phyloP scores from a whole-genome alignment of 2,329 filamentous ascomycete genomes.

The Diaporthe ilicicola region DNA sequence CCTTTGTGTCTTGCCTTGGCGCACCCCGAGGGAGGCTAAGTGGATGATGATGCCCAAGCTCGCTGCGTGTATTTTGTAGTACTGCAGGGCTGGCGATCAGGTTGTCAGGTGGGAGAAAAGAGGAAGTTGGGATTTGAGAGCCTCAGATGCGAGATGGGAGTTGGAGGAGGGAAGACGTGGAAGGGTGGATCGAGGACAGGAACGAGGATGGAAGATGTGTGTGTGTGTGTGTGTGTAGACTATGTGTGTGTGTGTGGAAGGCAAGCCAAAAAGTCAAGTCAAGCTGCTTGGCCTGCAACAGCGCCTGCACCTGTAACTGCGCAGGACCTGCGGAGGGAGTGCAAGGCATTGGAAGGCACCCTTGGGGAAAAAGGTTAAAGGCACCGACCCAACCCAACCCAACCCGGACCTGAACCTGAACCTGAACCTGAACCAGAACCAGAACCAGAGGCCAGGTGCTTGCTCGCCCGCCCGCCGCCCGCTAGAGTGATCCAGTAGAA shows the following conservation, averaged over 20 bases:
- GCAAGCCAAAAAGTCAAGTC: constrained; percentile 4
- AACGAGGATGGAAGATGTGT: constrained; percentile 24
- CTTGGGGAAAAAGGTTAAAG: constrained; percentile 24
- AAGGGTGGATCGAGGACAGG: constrained; percentile 22
- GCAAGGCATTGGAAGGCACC: constrained; percentile 15
- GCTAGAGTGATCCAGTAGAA: neutral
- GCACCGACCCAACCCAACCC: constrained; percentile 1
- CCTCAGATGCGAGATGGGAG: constrained; percentile 20
- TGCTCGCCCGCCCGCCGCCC: neutral
- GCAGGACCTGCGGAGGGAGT: constrained; percentile 18
- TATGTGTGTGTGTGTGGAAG: constrained; percentile 12
- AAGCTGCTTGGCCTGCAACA: constrained; percentile 9
- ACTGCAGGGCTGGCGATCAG: constrained; percentile 17
- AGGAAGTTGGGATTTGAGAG: constrained; percentile 12
- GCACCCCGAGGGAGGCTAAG: constrained; percentile 8
- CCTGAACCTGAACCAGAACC: neutral
- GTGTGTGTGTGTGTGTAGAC: neutral
- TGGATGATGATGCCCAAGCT: constrained; percentile 10
- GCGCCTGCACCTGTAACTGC: constrained; percentile 5
- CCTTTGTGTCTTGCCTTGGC: constrained; percentile 24
- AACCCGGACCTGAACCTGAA: neutral
- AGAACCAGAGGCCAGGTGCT: constrained; percentile 7
- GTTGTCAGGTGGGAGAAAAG: neutral
- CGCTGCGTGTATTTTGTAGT: neutral
- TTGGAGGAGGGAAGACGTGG: constrained; percentile 13